Percentiles rank a stretch among this genome's conserved stretches.
Evolutionary conservation across 1,284 basidiomycete species (phyloP).

Genomic region (Naganishia albida): DNA sequence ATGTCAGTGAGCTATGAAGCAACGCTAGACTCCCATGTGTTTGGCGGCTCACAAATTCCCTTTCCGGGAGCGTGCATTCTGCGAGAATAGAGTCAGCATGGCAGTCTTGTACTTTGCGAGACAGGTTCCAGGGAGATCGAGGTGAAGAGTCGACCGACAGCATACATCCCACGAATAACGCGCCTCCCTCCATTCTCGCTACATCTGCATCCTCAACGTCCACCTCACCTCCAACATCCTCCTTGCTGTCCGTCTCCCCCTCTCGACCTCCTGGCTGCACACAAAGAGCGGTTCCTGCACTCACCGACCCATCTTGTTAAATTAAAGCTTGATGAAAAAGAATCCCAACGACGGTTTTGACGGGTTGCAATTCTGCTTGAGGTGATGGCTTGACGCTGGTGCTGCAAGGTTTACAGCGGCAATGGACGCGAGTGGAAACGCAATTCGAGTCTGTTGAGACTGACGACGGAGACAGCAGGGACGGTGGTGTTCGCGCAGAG

Average conservation of each 20-base stretch:
- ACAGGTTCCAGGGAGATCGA: too few relatives aligned
- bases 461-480: not conserved
- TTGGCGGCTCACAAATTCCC: constrained; percentile 78
- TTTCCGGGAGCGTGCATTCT: constrained; percentile 97
- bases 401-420: not conserved
- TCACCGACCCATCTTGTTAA: constrained; percentile 48
- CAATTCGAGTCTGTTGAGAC: constrained; percentile 3
- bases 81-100: constrained; percentile 6
- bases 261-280: not conserved
- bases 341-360: constrained; percentile 28
- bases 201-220: not conserved
- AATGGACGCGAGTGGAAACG: not conserved
- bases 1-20: constrained; percentile 31
- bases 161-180: too few relatives aligned
- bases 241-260: not conserved
- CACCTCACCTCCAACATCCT: not conserved
- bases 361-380: constrained; percentile 30
- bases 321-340: constrained; percentile 36
- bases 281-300: constrained; percentile 17
- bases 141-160: too few relatives aligned
- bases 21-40: constrained; percentile 10
- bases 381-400: constrained; percentile 27
- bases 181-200: not conserved
- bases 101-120: not conserved
- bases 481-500: not conserved